Conservation (phyloP, 805 yeast species). For the Kuraishia floccosa region DNA sequence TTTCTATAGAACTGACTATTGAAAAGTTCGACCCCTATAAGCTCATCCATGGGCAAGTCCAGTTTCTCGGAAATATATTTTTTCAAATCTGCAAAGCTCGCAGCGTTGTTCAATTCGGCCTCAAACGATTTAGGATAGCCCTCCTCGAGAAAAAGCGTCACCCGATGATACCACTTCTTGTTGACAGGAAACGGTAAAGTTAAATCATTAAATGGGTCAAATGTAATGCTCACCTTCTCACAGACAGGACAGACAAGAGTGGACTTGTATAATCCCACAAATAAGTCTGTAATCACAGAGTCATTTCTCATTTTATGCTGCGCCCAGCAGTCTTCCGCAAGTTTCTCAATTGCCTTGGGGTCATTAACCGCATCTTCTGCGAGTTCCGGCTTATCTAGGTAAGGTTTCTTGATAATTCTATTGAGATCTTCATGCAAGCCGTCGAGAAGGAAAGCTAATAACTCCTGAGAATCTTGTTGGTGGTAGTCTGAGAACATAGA, state of each 20-base stretch:
- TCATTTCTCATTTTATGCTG: constrained; percentile 74
- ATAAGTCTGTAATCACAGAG: constrained; percentile 74
- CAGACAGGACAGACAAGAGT: constrained; percentile 86
- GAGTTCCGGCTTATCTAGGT: constrained; percentile 79
- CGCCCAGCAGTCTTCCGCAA: constrained; percentile 74
- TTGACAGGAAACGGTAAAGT: constrained; percentile 82
- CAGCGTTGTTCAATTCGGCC: constrained; percentile 58
- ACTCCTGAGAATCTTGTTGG: constrained; percentile 93
- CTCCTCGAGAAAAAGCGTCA: constrained; percentile 50
- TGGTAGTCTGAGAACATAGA: constrained; percentile 69
- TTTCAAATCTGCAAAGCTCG: constrained; percentile 55
- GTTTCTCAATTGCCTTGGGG: constrained; percentile 34
- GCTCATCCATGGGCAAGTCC: constrained; percentile 20
- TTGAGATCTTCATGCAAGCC: constrained; percentile 90
- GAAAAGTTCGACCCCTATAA: constrained; percentile 53
- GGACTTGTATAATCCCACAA: constrained; percentile 85
- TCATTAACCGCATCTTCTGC: constrained; percentile 49
- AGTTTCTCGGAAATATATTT: constrained; percentile 42
- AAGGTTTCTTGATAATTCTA: constrained; percentile 72
- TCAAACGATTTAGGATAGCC: constrained; percentile 43
- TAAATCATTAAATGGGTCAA: constrained; percentile 87
- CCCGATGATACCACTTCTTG: constrained; percentile 56
- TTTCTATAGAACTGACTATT: constrained; percentile 57
- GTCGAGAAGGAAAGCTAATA: constrained; percentile 77
- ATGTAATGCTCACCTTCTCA: constrained; percentile 68